Percentiles rank a stretch among this genome's conserved stretches.
Conservation (phyloP, 202 grass and related monocot genomes). For the Digitaria exilis region DNA sequence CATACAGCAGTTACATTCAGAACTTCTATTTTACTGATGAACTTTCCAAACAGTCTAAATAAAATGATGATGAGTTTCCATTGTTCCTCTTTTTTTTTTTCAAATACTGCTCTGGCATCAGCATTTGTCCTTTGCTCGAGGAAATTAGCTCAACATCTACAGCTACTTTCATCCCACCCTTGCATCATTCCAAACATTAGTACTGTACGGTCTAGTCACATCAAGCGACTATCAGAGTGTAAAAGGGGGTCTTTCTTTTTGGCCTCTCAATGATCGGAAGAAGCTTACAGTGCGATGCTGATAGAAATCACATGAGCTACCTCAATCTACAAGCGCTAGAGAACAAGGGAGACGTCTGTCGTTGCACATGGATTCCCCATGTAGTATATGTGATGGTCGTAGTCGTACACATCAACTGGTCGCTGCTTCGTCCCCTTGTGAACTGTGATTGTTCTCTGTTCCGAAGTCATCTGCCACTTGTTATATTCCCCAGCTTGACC, state of each 20-base stretch:
- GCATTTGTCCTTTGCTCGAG: neutral
- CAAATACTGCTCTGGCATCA: neutral
- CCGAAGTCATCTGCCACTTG: neutral
- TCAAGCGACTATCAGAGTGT: neutral
- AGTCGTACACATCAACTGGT: neutral
- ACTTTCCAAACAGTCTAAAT: neutral
- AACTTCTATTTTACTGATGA: neutral
- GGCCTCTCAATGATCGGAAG: neutral
- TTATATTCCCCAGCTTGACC: neutral
- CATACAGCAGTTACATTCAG: neutral
- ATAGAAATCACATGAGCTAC: conserved; percentile 31
- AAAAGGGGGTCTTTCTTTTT: neutral
- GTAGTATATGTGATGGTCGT: neutral
- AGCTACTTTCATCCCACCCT: neutral
- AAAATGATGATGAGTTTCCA: neutral
- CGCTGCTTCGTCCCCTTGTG: neutral
- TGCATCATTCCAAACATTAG: neutral
- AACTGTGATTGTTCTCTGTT: neutral
- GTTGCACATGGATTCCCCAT: neutral
- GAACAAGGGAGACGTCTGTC: conserved; percentile 23
- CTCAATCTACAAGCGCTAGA: conserved; percentile 14
- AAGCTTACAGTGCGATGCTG: neutral
- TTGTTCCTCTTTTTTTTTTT: neutral
- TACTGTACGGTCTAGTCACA: conserved; percentile 3
- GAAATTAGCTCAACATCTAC: neutral